Evolutionary conservation across 2,329 filamentous ascomycete genomes (phyloP), one percentile per base, ranked within the genome.

Genomic region (Chaetomium sp.): DNA sequence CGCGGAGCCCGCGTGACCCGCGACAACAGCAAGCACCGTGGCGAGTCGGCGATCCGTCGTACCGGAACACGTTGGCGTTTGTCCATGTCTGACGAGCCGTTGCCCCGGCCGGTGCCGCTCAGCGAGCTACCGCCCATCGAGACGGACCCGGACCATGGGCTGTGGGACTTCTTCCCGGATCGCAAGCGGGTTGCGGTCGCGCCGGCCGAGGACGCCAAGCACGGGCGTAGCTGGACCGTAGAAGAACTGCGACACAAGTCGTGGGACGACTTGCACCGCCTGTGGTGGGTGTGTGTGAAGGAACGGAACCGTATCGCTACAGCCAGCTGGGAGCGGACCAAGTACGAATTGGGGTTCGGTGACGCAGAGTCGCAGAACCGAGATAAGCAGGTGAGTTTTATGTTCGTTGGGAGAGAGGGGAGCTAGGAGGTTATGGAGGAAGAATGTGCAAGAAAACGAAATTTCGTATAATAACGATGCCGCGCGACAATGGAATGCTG

Each of bases 251-350:
- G 91, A 60, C 79, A 81, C 60, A 96, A 96, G 75, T 90, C 87
- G 60, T 99, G 91, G 89, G 89, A 96, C 59, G 91, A 97, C 70
- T 74, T 99, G 65, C 91, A 97, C 72, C 77, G 79, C 59, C 78
- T 99, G 67, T 99, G 92, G 91, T 99, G 91, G 90, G 82, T 91
- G 54, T 97, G 94, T 70, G 81, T 87, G 58, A 91, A 89, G 74
- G 94, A 99, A 75, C 79, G 88, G 66, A 99, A 99, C 73, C 82
- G 89, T 63, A 82, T 97, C 64, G 79, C 84, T n/a, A 97, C 95
- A 35, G 85, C 87, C 63, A 78, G 78, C 52, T 71, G 78, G 55
- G 90, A 95, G 75, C 79, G 89, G 65, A 68, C 75, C 35, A 80
- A 87, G 63, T 68, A 88, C 54, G 77, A 86, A 61, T 78, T 89